phyloP scores from a whole-genome alignment of 441 rosid genomes.

The Populus trichocarpa region DNA sequence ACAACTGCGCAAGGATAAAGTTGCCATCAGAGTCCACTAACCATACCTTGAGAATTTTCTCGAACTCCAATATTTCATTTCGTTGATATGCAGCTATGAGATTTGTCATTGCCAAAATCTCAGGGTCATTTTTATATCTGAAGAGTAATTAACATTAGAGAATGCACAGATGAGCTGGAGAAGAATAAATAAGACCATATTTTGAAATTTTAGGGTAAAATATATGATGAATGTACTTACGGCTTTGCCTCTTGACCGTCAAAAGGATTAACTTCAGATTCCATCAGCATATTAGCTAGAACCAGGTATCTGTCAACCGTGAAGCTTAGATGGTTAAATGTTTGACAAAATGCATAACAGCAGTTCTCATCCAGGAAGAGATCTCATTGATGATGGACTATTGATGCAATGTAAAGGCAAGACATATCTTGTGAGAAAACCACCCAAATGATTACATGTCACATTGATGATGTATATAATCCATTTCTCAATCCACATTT shows the following conservation, averaged over 20 bases:
- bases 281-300: conserved; percentile 99
- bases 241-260: conserved; percentile 99
- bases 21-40: background rate
- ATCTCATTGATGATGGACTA: background rate
- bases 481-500: background rate
- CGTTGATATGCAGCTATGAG: conserved; percentile 97
- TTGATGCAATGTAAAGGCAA: background rate
- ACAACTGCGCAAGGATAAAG: background rate
- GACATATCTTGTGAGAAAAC: background rate
- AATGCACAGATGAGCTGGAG: background rate
- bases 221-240: conserved; percentile 44
- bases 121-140: conserved; percentile 98
- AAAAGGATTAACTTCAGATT: conserved; percentile 98
- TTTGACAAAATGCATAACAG: background rate
- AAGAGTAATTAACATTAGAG: conserved; percentile 11
- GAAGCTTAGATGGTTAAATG: conserved; percentile 2
- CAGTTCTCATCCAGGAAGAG: background rate
- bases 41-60: conserved; percentile 90
- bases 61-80: conserved; percentile 93
- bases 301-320: conserved; percentile 68
- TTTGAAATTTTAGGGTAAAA: background rate
- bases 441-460: background rate
- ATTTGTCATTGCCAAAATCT: conserved; percentile 98
- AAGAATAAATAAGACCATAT: conserved; percentile 3
- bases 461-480: background rate